These are phyloP conservation scores for Pestalotiopsis sp. DNA, from an alignment of 2,329 filamentous ascomycete species.

Conservation along the genomic window DNA sequence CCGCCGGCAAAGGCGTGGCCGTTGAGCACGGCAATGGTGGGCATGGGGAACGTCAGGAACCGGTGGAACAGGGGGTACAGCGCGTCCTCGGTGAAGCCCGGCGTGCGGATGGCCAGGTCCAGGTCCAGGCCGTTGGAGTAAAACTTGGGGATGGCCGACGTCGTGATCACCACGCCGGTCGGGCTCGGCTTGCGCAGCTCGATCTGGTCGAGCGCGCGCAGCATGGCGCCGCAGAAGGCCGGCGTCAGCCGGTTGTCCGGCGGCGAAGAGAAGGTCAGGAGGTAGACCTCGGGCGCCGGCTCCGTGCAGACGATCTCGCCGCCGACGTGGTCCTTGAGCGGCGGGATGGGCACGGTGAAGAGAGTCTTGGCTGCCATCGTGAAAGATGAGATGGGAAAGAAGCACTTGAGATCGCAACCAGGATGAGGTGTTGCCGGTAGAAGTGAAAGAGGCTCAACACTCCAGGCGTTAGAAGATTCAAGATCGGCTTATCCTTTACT, in stretches of 20 bases:
- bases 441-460: neutral
- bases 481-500: neutral
- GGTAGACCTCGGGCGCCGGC: constrained; percentile 65
- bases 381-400: neutral
- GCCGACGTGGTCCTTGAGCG: constrained; percentile 46
- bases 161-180: constrained; percentile 77
- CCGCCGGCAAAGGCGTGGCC: constrained; percentile 83
- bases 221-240: constrained; percentile 67
- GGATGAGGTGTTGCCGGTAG: neutral
- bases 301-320: constrained; percentile 66
- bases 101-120: constrained; percentile 61
- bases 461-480: neutral
- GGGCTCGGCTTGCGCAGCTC: constrained; percentile 65
- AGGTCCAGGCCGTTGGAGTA: constrained; percentile 85
- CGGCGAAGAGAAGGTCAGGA: constrained; percentile 71
- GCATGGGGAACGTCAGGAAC: constrained; percentile 76
- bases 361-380: constrained; percentile 41
- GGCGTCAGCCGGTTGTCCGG: constrained; percentile 78
- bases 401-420: neutral
- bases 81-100: constrained; percentile 62
- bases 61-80: constrained; percentile 69
- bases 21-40: constrained; percentile 77
- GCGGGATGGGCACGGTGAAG: constrained; percentile 62
- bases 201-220: constrained; percentile 75
- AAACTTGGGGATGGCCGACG: constrained; percentile 76